Percentiles rank a stretch among this genome's conserved stretches.
These are phyloP conservation scores for Monosporozyma unispora DNA, from an alignment of 805 yeast genomes.

Conservation along the genomic window DNA sequence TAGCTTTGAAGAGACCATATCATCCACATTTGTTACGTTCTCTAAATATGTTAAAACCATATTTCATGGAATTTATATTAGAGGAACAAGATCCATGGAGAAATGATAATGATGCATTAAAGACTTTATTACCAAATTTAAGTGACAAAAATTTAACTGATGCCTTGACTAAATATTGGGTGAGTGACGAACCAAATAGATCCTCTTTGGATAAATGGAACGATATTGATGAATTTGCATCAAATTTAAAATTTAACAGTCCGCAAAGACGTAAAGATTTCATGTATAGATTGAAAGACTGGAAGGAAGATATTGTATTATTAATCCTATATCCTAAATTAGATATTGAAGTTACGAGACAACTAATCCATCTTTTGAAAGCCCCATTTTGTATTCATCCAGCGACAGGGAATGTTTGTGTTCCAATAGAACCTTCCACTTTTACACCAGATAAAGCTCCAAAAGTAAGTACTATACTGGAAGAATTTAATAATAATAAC, in stretches of 20 bases:
- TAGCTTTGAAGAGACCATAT: constrained; percentile 63
- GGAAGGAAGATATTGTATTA: constrained; percentile 77
- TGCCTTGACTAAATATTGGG: constrained; percentile 55
- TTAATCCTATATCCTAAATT: constrained; percentile 81
- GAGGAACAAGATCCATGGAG: constrained; percentile 86
- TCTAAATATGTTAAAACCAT: constrained; percentile 51
- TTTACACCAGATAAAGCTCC: constrained; percentile 82
- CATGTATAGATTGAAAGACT: constrained; percentile 41
- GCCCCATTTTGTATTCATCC: constrained; percentile 98
- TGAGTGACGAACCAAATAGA: constrained; percentile 35
- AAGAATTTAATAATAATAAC: constrained; percentile 50
- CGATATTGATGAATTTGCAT: constrained; percentile 51
- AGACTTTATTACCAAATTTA: constrained; percentile 50
- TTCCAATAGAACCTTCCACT: constrained; percentile 43
- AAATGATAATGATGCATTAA: constrained; percentile 42
- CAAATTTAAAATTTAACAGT: constrained; percentile 19
- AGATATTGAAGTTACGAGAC: constrained; percentile 87
- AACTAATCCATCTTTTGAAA: constrained; percentile 82
- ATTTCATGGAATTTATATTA: constrained; percentile 58
- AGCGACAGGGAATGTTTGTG: constrained; percentile 90
- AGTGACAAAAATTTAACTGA: constrained; percentile 52
- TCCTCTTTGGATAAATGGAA: constrained; percentile 67
- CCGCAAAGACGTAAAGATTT: constrained; percentile 27
- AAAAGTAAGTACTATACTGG: constrained; percentile 52
- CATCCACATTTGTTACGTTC: constrained; percentile 85